Evolutionary conservation across 176 grass and related monocot genomes (phyloP), one percentile per base, ranked within the genome.

Genomic region (Aechmea fasciata): DNA sequence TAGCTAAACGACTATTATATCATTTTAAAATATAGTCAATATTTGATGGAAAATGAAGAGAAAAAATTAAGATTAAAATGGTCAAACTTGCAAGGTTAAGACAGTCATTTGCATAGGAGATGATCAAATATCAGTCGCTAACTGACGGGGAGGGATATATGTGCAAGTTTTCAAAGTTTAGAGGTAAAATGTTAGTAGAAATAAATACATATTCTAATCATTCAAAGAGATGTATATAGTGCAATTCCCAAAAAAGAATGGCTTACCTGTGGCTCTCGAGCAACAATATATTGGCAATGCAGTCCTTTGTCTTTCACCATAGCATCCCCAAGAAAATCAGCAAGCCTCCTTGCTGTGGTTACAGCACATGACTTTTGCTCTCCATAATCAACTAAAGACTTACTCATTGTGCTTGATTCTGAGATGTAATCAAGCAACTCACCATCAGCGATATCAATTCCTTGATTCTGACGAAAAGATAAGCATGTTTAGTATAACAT

Each of bases 301-400:
- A 96, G 83, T 25, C 93, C 93, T 86, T 96, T 96, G 70, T 96
- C 93, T 83, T 91, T 91, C 13, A 96, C 89, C 93, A 96, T 96
- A 25, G 85, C 79, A 78, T 91, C 83, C 62, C 93, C 93, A 68
- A 96, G 85, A 66, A 96, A 96, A 72, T 92, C 83, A 61, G 93
- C 88, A 54, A 96, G 86, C 61, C 88, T 81, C 81, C 83, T 96
- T 70, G 93, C 93, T 62, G 93, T 96, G 76, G 93, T 92, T 68
- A 92, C 88, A 73, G 89, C 88, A 73, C 88, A 96, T 75, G 93
- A 96, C 78, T 96, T 96, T 74, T 96, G 89, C 23, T 80, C 88
- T 29, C 93, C 93, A 61, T 96, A 96, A 76, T 96, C 89, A 73
- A 85, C 73, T 77, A 96, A 79, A 67, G 93, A 96, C 78, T 96